Base-by-base conservation (phyloP, 306 rosid species). In the Citrullus colocynthis region DNA sequence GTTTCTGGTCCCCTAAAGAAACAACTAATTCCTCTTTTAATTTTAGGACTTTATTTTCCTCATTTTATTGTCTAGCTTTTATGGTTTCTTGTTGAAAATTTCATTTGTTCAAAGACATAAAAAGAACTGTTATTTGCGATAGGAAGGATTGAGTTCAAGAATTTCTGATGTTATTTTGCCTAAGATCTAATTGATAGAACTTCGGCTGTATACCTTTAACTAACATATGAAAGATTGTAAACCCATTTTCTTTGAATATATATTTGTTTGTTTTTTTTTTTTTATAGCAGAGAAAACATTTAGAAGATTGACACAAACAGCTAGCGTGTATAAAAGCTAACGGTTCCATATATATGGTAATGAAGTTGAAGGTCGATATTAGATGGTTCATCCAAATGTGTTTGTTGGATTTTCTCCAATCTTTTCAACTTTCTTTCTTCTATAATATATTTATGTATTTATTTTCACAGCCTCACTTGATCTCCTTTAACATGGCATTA, bases 41-140 rank as follows among this genome's bases (percentile, higher is more conserved):
- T 71, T 71, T 59, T 52, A 72, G 41, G 24, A 75, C 79, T 75
- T 36, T 55, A 75, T 56, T 55, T 75, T 20, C 78, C 58, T 55
- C 64, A 32, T 54, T 55, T 75, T 37, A 56, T 75, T 52, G 78
- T 52, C 62, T 55, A 75, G 21, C 76, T 84, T 56, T 78, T 52
- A 63, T 41, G 48, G 76, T 71, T 71, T 21, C 55, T 71, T 7
- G 59, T 21, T 48, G 59, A 48, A 71, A 44, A 69, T 69, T 2
- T 24, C 18, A 69, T 44, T 44, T 69, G 36, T 69, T 69, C 75
- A 6, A 69, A 49, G 14, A 28, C 24, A 1, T 4, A 48, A 3
- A 62, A 56, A 32, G 21, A 44, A n/a, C 16, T 69, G 17, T 42
- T 69, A 69, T 20, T 20, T 69, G 54, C 11, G 18, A 42, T n/a